Evolutionary conservation across 495 filamentous ascomycete genomes (phyloP).

Genomic region (Daldinia caldariorum): DNA sequence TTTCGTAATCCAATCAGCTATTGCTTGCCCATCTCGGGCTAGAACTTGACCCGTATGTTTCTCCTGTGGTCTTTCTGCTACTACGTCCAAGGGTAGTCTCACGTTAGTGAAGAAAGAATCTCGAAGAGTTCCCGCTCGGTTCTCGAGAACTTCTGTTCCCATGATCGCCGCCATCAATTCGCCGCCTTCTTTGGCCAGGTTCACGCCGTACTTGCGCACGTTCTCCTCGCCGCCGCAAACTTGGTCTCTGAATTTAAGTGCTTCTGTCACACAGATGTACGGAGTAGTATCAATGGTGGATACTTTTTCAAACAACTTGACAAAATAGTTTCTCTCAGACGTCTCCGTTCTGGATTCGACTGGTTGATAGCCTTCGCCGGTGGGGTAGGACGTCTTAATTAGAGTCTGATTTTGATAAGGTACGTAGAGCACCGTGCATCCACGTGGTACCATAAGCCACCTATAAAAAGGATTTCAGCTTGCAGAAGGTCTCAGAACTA

Average conservation of each 20-base stretch:
- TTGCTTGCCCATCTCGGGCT: slow-evolving; percentile 41
- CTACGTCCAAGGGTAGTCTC: slow-evolving; percentile 65
- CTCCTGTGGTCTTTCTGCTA: slow-evolving; percentile 39
- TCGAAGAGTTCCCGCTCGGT: slow-evolving; percentile 50
- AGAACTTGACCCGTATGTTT: slow-evolving; percentile 40
- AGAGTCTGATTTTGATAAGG: slow-evolving; percentile 74
- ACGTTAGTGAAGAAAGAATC: slow-evolving; percentile 69
- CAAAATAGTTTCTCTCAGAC: slow-evolving; percentile 57
- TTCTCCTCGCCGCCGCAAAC: slow-evolving; percentile 77
- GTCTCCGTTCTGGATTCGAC: slow-evolving; percentile 24
- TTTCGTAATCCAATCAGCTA: slow-evolving; percentile 65
- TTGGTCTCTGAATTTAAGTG: slow-evolving; percentile 70
- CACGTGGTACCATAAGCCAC: slow-evolving; percentile 83
- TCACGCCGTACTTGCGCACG: slow-evolving; percentile 67
- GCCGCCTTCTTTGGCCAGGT: slow-evolving; percentile 67
- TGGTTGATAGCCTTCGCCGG: slow-evolving; percentile 62
- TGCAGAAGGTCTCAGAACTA: slow-evolving; percentile 73
- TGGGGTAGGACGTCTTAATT: slow-evolving; percentile 78
- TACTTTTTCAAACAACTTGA: slow-evolving; percentile 73
- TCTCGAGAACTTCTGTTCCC: slow-evolving; percentile 74
- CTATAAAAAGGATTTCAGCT: slow-evolving; percentile 60
- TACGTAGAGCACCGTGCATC: slow-evolving; percentile 79
- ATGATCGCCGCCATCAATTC: slow-evolving; percentile 65
- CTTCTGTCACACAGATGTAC: slow-evolving; percentile 71
- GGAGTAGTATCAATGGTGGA: slow-evolving; percentile 75